A percentile compares a stretch with the other conserved stretches of the same genome.
Evolutionary conservation across 2,329 filamentous ascomycete genomes (phyloP).

Genomic region (Fusarium secorum): DNA sequence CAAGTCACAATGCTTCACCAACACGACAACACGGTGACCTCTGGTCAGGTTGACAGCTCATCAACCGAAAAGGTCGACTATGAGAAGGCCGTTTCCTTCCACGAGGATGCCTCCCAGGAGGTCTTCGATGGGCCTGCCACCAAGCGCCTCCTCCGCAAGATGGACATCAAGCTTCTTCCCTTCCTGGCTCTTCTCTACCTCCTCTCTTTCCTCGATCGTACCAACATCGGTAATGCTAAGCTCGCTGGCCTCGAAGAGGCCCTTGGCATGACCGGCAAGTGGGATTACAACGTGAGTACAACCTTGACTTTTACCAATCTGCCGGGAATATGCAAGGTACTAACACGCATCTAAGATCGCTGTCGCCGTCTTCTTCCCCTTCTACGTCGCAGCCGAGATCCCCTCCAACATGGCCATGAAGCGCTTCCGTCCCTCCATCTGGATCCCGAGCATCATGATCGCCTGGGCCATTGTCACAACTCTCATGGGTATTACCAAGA

Average conservation of each 20-base stretch:
- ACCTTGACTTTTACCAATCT: background rate
- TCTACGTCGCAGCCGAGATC: constrained; percentile 62
- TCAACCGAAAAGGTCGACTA: constrained; percentile 42
- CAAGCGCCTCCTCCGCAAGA: constrained; percentile 60
- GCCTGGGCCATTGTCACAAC: constrained; percentile 58
- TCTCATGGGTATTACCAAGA: constrained; percentile 61
- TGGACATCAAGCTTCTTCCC: constrained; percentile 64
- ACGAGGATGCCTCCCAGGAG: constrained; percentile 35
- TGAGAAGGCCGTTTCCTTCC: constrained; percentile 40
- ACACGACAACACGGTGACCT: constrained; percentile 19
- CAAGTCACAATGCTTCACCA: constrained; percentile 33
- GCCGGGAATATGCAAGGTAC: background rate
- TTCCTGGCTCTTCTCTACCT: constrained; percentile 67
- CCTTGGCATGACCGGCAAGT: constrained; percentile 45
- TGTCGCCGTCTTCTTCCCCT: constrained; percentile 61
- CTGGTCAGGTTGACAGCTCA: constrained; percentile 32
- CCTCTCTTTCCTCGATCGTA: constrained; percentile 57
- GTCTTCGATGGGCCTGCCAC: constrained; percentile 50
- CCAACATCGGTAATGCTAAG: constrained; percentile 64
- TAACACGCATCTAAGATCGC: constrained; percentile 45
- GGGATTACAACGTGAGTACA: constrained; percentile 47
- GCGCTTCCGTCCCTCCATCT: constrained; percentile 58
- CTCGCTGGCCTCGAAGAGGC: constrained; percentile 60
- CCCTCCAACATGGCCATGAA: constrained; percentile 67
- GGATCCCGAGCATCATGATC: constrained; percentile 62